These are phyloP conservation scores for Aspergillus cejpii DNA, from an alignment of 2,329 filamentous ascomycete genomes.

Conservation along the genomic window DNA sequence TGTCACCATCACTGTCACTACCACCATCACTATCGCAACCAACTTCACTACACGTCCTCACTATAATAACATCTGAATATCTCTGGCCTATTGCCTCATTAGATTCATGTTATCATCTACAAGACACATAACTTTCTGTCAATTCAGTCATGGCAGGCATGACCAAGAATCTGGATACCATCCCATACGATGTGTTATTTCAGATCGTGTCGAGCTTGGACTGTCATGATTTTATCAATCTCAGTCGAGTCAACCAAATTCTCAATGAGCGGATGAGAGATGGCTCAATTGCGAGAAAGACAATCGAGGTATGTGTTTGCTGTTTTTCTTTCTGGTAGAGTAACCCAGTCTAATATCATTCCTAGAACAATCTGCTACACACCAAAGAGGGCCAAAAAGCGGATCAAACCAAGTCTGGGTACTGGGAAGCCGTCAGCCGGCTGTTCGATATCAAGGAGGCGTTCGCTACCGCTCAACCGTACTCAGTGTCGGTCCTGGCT, in stretches of 20 bases:
- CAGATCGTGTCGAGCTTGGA: constrained; percentile 51
- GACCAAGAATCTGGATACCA: constrained; percentile 33
- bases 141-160: constrained; percentile 17
- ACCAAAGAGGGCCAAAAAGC: constrained; percentile 44
- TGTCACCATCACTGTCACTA: background rate
- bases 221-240: constrained; percentile 52
- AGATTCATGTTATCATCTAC: too few relatives aligned
- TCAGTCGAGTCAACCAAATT: constrained; percentile 49
- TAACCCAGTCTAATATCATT: constrained; percentile 10
- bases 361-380: constrained; percentile 38
- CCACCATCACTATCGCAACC: background rate
- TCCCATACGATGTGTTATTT: constrained; percentile 62
- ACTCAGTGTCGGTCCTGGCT: constrained; percentile 54
- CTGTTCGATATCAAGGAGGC: constrained; percentile 57
- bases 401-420: constrained; percentile 34
- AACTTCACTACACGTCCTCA: background rate
- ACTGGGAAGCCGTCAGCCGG: constrained; percentile 52
- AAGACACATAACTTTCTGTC: too few relatives aligned
- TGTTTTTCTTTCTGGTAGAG: constrained; percentile 1
- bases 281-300: constrained; percentile 51
- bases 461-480: constrained; percentile 56
- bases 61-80: background rate
- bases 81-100: too few relatives aligned
- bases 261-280: constrained; percentile 49
- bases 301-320: constrained; percentile 48